Evolutionary conservation across 192 early-diverging fungal species (phyloP).

Genomic region (Dissophora globulifera): DNA sequence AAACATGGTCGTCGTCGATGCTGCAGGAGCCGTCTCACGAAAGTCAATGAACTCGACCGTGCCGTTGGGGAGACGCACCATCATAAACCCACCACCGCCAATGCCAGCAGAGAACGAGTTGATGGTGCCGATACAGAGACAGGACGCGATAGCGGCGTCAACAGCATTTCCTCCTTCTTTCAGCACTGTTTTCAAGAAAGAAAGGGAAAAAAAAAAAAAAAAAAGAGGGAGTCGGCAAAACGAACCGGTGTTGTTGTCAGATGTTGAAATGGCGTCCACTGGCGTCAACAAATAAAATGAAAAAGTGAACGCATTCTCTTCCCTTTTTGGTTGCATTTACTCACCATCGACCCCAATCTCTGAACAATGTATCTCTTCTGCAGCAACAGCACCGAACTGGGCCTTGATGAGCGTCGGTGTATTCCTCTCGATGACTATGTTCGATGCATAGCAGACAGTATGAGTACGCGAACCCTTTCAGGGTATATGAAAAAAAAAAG

Average conservation of each 20-base stretch:
- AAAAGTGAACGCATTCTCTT: background rate
- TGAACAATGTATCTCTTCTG: constrained; percentile 76
- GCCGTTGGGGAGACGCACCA: constrained; percentile 72
- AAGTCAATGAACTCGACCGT: constrained; percentile 85
- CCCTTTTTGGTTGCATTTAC: background rate
- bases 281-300: background rate
- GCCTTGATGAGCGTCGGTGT: constrained; percentile 49
- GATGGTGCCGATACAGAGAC: constrained; percentile 86
- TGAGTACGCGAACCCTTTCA: too few relatives aligned
- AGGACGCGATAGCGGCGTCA: constrained; percentile 88
- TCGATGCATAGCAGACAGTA: background rate
- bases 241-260: too few relatives aligned
- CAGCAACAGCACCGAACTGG: constrained; percentile 72
- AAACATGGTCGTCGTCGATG: constrained; percentile 82
- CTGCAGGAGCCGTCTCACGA: constrained; percentile 84
- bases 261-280: too few relatives aligned
- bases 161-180: constrained; percentile 89
- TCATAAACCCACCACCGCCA: constrained; percentile 95
- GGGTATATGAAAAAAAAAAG: constrained; percentile 13
- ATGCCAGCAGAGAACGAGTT: constrained; percentile 92
- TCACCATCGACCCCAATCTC: constrained; percentile 70
- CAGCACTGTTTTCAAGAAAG: constrained; percentile 58
- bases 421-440: constrained; percentile 35
- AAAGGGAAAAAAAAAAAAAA: background rate
- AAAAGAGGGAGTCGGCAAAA: too few relatives aligned